Percentiles rank a stretch among this genome's conserved stretches.
Evolutionary conservation across 176 grass and related monocot species (phyloP).

Genomic region (Oryza meridionalis): DNA sequence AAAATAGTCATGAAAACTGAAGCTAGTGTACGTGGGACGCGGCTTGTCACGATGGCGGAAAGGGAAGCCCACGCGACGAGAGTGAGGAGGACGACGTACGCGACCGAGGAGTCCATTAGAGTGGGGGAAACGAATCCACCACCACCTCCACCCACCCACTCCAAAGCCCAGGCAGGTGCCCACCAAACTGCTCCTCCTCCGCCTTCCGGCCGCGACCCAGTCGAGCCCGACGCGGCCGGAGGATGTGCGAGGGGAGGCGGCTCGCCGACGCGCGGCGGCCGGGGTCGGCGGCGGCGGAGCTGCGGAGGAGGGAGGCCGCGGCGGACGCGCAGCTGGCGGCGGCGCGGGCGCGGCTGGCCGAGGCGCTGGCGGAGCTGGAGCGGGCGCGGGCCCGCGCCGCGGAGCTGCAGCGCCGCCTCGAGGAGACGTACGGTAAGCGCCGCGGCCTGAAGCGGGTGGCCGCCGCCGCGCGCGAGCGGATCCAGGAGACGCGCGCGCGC

Average conservation of each 20-base stretch:
- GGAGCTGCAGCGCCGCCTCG: constrained; percentile 55
- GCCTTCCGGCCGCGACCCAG: not conserved
- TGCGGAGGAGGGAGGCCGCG: constrained; percentile 41
- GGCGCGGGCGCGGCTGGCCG: constrained; percentile 51
- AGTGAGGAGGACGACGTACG: not conserved
- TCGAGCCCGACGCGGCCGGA: not conserved
- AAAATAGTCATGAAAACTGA: no score
- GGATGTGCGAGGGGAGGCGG: constrained; percentile 62
- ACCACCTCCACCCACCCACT: not conserved
- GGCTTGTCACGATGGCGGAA: no score
- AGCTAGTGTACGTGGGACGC: no score
- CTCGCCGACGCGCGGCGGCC: constrained; percentile 18
- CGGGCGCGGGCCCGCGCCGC: constrained; percentile 56
- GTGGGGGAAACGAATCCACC: not conserved
- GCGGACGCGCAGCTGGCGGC: constrained; percentile 60
- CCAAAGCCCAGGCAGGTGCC: not conserved
- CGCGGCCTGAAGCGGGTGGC: constrained; percentile 40
- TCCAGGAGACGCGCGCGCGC: constrained; percentile 44
- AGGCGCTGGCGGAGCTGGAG: constrained; percentile 60
- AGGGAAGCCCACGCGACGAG: not conserved
- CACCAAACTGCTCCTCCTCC: not conserved
- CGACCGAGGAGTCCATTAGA: not conserved
- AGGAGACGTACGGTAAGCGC: constrained; percentile 61
- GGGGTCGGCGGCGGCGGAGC: constrained; percentile 33
- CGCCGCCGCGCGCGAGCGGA: constrained; percentile 36